A percentile compares a stretch with the other conserved stretches of the same genome.
These are phyloP conservation scores for Cladophialophora exuberans DNA, from an alignment of 2,329 filamentous ascomycete species.

Conservation along the genomic window DNA sequence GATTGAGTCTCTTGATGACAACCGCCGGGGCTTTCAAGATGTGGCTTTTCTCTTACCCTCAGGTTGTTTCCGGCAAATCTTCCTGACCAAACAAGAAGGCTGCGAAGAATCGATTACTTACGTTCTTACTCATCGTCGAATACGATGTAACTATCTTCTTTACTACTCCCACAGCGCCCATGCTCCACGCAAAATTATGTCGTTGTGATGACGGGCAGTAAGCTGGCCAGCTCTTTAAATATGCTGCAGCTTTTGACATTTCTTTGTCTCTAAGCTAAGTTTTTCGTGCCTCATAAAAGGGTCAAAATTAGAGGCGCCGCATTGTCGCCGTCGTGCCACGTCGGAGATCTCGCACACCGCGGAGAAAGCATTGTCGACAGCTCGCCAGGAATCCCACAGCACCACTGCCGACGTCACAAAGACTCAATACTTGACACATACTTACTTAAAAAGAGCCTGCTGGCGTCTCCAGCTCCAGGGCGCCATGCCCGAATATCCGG, in stretches of 20 bases:
- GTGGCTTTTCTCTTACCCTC: too few species aligned
- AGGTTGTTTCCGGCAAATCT: too few species aligned
- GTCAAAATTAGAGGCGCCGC: not conserved
- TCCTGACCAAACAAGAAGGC: too few species aligned
- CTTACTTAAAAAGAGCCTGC: constrained; percentile 1
- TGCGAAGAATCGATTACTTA: too few species aligned
- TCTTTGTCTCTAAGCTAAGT: too few species aligned
- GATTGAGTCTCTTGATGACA: not conserved
- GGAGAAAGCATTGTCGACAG: constrained; percentile 7
- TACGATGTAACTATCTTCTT: not conserved
- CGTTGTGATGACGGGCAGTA: too few species aligned
- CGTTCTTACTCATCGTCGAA: not conserved
- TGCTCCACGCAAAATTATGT: constrained; percentile 1
- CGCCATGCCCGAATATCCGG: constrained; percentile 6
- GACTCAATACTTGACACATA: constrained; percentile 13
- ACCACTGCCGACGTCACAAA: constrained; percentile 7
- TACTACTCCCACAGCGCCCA: not conserved
- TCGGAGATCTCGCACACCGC: constrained; percentile 2
- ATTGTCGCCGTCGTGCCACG: not conserved
- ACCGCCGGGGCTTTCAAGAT: too few species aligned
- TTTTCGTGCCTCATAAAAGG: not conserved
- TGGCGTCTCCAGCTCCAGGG: not conserved
- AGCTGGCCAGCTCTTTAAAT: too few species aligned
- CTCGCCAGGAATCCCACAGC: not conserved
- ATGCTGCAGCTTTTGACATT: too few species aligned